A percentile compares a stretch with the other conserved stretches of the same genome.
Conservation (phyloP, 139 green algal species). For the Chlamydomonas applanata region DNA sequence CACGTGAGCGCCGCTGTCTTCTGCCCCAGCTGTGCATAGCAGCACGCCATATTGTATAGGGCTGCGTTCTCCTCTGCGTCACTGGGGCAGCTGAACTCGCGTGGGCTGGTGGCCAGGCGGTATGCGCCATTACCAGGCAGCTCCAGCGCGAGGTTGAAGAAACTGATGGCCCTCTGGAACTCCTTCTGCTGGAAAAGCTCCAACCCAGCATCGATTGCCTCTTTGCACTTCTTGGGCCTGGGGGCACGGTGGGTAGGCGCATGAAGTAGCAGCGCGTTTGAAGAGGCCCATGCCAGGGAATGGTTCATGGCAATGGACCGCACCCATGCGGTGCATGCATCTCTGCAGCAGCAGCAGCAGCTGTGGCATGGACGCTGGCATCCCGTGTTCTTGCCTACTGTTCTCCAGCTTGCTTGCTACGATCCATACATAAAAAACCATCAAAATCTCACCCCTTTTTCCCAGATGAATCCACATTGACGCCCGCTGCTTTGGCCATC, state of each 20-base stretch:
- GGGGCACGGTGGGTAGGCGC: not conserved
- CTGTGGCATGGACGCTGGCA: too few species aligned
- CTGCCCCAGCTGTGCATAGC: constrained; percentile 55
- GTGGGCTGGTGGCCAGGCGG: constrained; percentile 29
- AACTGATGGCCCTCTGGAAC: constrained; percentile 46
- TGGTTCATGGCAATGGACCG: too few species aligned
- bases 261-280: not conserved
- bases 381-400: too few species aligned
- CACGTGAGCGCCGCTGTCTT: constrained; percentile 48
- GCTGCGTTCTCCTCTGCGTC: constrained; percentile 69
- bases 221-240: constrained; percentile 53
- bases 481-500: too few species aligned
- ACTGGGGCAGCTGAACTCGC: constrained; percentile 58
- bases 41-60: constrained; percentile 68
- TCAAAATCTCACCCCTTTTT: too few species aligned
- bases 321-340: too few species aligned
- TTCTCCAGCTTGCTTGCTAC: too few species aligned
- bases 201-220: constrained; percentile 64
- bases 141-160: constrained; percentile 68
- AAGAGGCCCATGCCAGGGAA: not conserved
- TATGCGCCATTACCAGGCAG: constrained; percentile 61
- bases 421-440: too few species aligned
- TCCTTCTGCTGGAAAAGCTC: constrained; percentile 39
- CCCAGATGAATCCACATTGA: too few species aligned
- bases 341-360: too few species aligned